Evolutionary conservation across 1,284 basidiomycete species (phyloP).

Genomic region (Puccinia horiana): DNA sequence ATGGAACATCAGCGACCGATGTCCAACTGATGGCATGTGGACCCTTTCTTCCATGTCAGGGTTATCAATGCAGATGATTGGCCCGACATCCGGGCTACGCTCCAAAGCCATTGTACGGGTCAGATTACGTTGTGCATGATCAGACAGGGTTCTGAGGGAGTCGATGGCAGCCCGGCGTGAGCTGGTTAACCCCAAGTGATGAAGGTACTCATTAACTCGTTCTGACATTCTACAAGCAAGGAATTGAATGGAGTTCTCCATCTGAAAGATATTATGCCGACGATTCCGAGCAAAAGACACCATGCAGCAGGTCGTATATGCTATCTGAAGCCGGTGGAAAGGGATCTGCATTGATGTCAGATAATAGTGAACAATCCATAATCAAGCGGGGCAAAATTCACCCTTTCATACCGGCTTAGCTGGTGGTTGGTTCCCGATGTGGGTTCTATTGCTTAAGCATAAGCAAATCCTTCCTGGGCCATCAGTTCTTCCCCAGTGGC

Average conservation of each 20-base stretch:
- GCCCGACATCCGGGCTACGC: neutral
- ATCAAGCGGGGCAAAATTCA: too few species aligned
- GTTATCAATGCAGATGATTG: constrained; percentile 15
- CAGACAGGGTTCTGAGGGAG: neutral
- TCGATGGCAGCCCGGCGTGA: neutral
- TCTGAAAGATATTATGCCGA: neutral
- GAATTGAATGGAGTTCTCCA: neutral
- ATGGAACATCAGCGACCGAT: neutral
- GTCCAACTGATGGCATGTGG: neutral
- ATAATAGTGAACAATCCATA: too few species aligned
- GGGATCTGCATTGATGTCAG: too few species aligned
- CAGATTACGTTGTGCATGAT: neutral
- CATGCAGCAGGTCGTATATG: neutral
- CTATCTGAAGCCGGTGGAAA: too few species aligned
- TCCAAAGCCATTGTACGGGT: neutral
- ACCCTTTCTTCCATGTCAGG: neutral
- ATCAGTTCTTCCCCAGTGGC: too few species aligned
- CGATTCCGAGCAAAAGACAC: neutral
- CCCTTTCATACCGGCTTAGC: too few species aligned
- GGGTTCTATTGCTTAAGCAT: too few species aligned
- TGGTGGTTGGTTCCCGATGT: too few species aligned
- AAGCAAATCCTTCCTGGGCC: too few species aligned
- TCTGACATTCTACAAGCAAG: neutral
- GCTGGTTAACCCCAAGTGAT: neutral
- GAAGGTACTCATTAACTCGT: neutral